phyloP scores from a whole-genome alignment of 106 monocot species.

The Hemerocallis citrina region DNA sequence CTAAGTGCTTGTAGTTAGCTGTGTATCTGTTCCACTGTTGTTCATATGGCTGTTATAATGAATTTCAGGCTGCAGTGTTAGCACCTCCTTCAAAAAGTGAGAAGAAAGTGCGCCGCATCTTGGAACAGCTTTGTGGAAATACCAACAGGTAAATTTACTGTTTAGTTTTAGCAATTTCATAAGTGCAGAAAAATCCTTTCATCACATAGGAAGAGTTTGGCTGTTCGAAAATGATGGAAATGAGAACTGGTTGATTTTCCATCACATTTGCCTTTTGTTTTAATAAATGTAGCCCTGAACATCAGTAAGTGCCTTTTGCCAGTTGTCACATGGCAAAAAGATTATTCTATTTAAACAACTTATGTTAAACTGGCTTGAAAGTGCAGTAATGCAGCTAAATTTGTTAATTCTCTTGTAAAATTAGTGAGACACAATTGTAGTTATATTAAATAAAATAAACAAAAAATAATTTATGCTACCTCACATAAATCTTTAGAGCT shows the following conservation, averaged over 20 bases:
- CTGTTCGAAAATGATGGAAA: not conserved
- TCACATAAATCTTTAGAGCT: too few relatives aligned
- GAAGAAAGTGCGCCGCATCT: constrained; percentile 79
- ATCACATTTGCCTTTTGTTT: not conserved
- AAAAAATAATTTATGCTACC: too few relatives aligned
- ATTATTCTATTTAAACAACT: too few relatives aligned
- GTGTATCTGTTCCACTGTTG: not conserved
- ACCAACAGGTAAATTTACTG: constrained; percentile 36
- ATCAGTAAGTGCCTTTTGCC: too few relatives aligned
- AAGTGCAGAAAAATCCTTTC: not conserved
- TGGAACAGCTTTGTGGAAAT: constrained; percentile 60
- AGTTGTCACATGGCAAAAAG: too few relatives aligned
- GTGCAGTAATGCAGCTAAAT: too few relatives aligned
- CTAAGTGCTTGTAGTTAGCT: not conserved
- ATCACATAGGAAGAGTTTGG: not conserved
- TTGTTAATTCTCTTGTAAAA: too few relatives aligned
- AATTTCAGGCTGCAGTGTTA: constrained; percentile 59
- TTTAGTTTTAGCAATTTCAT: not conserved
- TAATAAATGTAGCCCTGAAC: not conserved
- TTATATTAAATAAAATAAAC: too few relatives aligned
- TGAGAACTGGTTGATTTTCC: not conserved
- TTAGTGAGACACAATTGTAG: too few relatives aligned
- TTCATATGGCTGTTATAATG: not conserved
- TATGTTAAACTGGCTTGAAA: too few relatives aligned
- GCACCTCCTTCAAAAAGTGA: constrained; percentile 78